Evolutionary conservation across 257 asterid species (phyloP).

Genomic region (Petunia secreta): DNA sequence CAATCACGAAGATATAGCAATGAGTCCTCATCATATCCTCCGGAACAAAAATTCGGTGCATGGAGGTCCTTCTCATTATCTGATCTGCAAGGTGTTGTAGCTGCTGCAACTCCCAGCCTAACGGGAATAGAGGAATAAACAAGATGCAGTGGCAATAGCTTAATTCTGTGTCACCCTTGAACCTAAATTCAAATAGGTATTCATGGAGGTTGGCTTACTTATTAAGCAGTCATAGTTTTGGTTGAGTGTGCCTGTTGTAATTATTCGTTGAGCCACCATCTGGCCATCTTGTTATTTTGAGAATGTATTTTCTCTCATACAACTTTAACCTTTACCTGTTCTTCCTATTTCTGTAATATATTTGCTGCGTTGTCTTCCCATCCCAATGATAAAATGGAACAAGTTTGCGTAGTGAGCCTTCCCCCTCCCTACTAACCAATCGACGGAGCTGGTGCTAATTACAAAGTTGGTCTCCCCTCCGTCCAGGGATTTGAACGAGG

Average conservation of each 20-base stretch:
- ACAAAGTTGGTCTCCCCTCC: too few species aligned
- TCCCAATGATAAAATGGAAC: background rate
- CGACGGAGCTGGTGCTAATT: too few species aligned
- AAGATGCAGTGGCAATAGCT: constrained; percentile 28
- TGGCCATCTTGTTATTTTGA: background rate
- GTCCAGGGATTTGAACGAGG: too few species aligned
- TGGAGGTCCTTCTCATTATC: constrained; percentile 76
- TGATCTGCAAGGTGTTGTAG: constrained; percentile 75
- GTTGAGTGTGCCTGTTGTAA: background rate
- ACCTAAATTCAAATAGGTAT: constrained; percentile 45
- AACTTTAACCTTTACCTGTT: background rate
- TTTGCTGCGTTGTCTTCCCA: background rate
- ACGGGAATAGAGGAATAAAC: constrained; percentile 45
- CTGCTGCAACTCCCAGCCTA: constrained; percentile 40
- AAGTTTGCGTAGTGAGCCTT: background rate
- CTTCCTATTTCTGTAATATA: constrained; percentile 14
- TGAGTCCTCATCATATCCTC: constrained; percentile 50
- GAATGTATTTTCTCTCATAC: background rate
- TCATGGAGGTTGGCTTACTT: constrained; percentile 65
- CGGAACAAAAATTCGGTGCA: constrained; percentile 52
- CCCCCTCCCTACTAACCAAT: too few species aligned
- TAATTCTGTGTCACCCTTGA: constrained; percentile 52
- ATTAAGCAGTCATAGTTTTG: background rate
- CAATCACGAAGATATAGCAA: constrained; percentile 43
- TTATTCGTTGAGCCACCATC: background rate